phyloP scores from a whole-genome alignment of 805 yeast species.

The Cyberlindnera veronae region DNA sequence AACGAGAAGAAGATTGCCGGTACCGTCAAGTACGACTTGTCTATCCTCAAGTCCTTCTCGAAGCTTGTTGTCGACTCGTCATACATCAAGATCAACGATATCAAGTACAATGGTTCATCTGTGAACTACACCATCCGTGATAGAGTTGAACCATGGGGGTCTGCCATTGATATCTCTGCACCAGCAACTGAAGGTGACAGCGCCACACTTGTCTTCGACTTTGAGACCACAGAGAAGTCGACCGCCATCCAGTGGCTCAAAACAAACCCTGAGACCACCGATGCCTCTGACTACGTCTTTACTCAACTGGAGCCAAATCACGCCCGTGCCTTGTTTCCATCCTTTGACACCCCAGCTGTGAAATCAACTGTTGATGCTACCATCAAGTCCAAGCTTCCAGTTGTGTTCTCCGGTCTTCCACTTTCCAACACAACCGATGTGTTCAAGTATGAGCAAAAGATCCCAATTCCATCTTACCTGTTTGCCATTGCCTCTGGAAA shows the following conservation, averaged over 20 bases:
- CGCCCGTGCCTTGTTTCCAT: constrained; percentile 83
- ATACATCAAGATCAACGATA: constrained; percentile 44
- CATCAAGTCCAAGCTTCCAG: constrained; percentile 62
- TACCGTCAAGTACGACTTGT: constrained; percentile 45
- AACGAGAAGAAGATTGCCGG: constrained; percentile 51
- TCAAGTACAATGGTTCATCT: constrained; percentile 39
- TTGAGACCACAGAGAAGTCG: constrained; percentile 67
- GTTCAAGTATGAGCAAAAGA: constrained; percentile 62
- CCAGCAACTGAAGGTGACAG: constrained; percentile 7
- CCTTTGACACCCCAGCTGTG: constrained; percentile 86
- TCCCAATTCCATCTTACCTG: constrained; percentile 83
- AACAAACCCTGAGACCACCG: constrained; percentile 65
- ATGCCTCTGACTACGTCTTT: constrained; percentile 51
- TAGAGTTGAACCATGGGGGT: constrained; percentile 55
- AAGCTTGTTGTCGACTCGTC: constrained; percentile 68
- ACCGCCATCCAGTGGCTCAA: constrained; percentile 86
- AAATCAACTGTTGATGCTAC: constrained; percentile 61
- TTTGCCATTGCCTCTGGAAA: constrained; percentile 87
- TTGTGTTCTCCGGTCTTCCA: constrained; percentile 68
- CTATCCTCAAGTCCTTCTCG: constrained; percentile 27
- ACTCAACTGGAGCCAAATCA: constrained; percentile 93
- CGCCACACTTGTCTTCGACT: constrained; percentile 41
- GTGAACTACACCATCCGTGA: constrained; percentile 34
- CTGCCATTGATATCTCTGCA: constrained; percentile 39
- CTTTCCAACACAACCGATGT: constrained; percentile 18